Conservation (phyloP, 495 filamentous ascomycete species). For the Diplogelasinospora grovesii region DNA sequence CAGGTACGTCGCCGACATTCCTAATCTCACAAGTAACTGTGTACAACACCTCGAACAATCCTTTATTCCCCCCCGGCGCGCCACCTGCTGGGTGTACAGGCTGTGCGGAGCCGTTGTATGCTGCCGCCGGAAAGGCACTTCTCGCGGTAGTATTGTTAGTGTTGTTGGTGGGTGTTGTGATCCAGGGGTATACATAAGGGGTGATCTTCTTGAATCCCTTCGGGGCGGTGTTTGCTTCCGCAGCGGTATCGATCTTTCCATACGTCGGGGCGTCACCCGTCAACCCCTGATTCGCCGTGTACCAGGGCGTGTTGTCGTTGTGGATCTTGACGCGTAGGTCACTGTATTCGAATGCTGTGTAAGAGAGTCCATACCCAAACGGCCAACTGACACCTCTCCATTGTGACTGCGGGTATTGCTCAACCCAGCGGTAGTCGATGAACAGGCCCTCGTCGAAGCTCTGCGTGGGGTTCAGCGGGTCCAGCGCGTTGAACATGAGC, state of each 20-base stretch:
- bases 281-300: constrained; percentile 15
- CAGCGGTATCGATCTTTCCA: constrained; percentile 21
- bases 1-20: constrained; percentile 47
- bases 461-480: constrained; percentile 28
- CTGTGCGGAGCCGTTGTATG: constrained; percentile 60
- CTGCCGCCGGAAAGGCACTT: constrained; percentile 51
- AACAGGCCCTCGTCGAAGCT: constrained; percentile 43
- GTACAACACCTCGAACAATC: constrained; percentile 38
- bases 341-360: constrained; percentile 37
- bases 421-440: constrained; percentile 50
- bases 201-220: constrained; percentile 34
- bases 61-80: constrained; percentile 72
- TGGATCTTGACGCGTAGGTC: constrained; percentile 15
- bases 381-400: constrained; percentile 39
- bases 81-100: constrained; percentile 58
- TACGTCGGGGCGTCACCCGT: constrained; percentile 27
- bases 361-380: constrained; percentile 45
- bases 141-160: constrained; percentile 24
- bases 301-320: constrained; percentile 5
- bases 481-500: constrained; percentile 26
- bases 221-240: constrained; percentile 25
- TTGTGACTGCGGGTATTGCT: constrained; percentile 43
- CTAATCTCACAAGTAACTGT: constrained; percentile 39
- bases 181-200: constrained; percentile 34
- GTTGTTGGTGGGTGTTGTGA: constrained; percentile 20